Base-by-base conservation (phyloP, 768 basidiomycete genomes). In the Coprinopsis marcescibilis region DNA sequence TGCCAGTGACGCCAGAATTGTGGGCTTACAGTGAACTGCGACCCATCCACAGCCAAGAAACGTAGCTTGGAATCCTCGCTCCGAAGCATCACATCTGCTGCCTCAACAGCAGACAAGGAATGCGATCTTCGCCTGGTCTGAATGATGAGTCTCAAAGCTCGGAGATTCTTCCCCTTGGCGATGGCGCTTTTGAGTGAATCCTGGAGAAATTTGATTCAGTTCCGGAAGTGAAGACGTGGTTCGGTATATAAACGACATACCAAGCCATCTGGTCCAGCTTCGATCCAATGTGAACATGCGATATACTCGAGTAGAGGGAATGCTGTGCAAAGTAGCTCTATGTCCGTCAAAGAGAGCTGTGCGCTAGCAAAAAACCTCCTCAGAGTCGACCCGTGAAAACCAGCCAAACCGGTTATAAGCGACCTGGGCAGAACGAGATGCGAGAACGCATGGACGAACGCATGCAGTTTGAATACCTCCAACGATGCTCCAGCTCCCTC, bases 41-140 rank as follows among this genome's bases (percentile, higher is more conserved):
- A 60, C 15, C 65, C 59, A n/a, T 72, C 74, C n/a, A 83, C 58
- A 21, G 65, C 67, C 27, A 82, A 69, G 11, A 65, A 56, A 20
- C 79, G 64, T 52, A 83, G 52, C 42, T 60, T 68, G 13, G 76
- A 76, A 39, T 65, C 60, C 30, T 66, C 64, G 8, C 62, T 63
- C 3, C 71, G 66, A 17, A 75, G 60, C 81, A 82, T 83, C 67
- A 81, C 65, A 26, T 66, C 55, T n/a, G 56, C 63, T 5, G 77
- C 78, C 44, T 73, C 65, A 12, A 70, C 64, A 13, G 65, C 44
- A 10, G 67, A 68, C 50, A 77, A 74, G 5, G n/a, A n/a, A n/a
- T n/a, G n/a, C n/a, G n/a, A n/a, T n/a, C n/a, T n/a, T n/a, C n/a
- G n/a, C n/a, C 42, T 37, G 41, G 39, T 27, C 14, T 29, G 43